Conservation (phyloP, 495 filamentous ascomycete species). For the Sphaerosporella brunnea region DNA sequence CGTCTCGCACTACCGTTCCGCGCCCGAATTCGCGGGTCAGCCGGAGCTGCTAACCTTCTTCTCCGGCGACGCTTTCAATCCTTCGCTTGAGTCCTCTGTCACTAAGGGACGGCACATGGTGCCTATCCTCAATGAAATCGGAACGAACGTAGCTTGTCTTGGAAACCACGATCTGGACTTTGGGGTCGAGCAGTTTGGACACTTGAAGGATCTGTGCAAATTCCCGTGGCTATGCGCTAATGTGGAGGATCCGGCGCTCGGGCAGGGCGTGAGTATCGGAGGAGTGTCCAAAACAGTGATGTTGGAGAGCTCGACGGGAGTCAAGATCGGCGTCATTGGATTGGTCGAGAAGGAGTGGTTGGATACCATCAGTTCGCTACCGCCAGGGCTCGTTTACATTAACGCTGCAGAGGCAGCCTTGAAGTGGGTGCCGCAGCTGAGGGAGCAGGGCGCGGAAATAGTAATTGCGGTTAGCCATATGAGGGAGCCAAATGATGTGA, state of each 20-base stretch:
- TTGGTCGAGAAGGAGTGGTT: slow-evolving; percentile 65
- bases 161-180: slow-evolving; percentile 95
- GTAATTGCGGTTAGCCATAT: slow-evolving; percentile 68
- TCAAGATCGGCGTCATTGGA: slow-evolving; percentile 73
- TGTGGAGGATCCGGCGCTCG: slow-evolving; percentile 61
- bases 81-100: slow-evolving; percentile 64
- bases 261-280: slow-evolving; percentile 29
- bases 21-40: slow-evolving; percentile 39
- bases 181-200: slow-evolving; percentile 59
- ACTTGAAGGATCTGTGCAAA: slow-evolving; percentile 52
- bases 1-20: slow-evolving; percentile 49
- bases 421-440: slow-evolving; percentile 49
- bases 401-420: slow-evolving; percentile 54
- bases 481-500: slow-evolving; percentile 58
- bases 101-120: slow-evolving; percentile 87
- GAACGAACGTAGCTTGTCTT: slow-evolving; percentile 58
- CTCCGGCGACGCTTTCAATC: slow-evolving; percentile 85
- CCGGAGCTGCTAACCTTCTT: slow-evolving; percentile 61
- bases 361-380: slow-evolving; percentile 70
- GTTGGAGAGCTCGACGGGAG: slow-evolving; percentile 57
- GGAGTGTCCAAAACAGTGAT: slow-evolving; percentile 52
- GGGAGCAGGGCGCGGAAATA: slow-evolving; percentile 61
- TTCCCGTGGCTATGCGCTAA: slow-evolving; percentile 89
- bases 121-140: slow-evolving; percentile 59
- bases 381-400: slow-evolving; percentile 61